Base-by-base conservation (phyloP, 129 eudicot species). In the Centrapalus pauciflorus region DNA sequence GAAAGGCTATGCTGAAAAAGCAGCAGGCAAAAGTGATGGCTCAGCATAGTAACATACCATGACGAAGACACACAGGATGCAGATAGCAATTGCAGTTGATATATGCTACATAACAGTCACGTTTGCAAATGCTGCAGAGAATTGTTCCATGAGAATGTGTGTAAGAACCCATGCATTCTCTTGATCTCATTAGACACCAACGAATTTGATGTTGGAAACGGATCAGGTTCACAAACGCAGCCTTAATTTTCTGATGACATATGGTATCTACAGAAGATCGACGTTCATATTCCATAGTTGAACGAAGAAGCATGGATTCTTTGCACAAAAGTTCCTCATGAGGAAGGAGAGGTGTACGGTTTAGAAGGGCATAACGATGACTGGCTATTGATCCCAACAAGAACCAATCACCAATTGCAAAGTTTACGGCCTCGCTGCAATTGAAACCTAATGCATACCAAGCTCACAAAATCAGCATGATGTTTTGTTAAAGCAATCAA, bases 361-460 rank as follows among this genome's bases (percentile, higher is more conserved):
- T 85, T 24, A 92, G 79, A 71, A 85, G 74, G 13, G 98, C 87
- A 73, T 92, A 92, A 70, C 96, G 96, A 52, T 82, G 95, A 48
- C 98, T 88, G 55, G 98, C 96, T 16, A 88, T 64, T 32, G 95
- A 81, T 19, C 96, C 97, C 67, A 92, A 64, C 8, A 89, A 84
- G 74, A 92, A 92, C 98, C 98, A 92, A 66, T 92, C 96, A 35
- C 98, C 91, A 41, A 82, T 73, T 11, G 99, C 99, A 79, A 94
- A 94, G 77, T 94, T 94, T 21, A 94, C 99, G 27, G 99, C 99
- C 67, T 92, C 98, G 0, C 96, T 91, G 80, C 98, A 92, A 66
- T 92, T 92, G 40, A 88, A 92, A 78, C 98, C 98, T 92, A 74
- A 57, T 30, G 24, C 24, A 21, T 38, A 55, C 41, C 40, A 63